Base-by-base conservation (phyloP, 192 early-diverging fungal species). In the Coemansia sp. region DNA sequence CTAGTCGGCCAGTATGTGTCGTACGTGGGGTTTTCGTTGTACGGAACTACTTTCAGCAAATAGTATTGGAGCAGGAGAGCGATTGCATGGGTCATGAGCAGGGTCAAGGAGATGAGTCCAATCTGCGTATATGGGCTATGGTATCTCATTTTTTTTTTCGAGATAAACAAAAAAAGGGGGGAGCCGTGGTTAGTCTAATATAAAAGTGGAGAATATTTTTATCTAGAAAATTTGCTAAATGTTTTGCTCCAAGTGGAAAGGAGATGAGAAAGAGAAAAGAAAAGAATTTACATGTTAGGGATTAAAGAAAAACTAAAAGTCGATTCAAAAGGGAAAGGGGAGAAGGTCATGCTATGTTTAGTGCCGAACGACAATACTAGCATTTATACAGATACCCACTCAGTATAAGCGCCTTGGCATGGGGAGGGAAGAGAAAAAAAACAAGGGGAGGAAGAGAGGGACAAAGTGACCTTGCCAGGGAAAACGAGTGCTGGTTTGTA, bases 1-100 rank as follows among this genome's bases (percentile, higher is more conserved):
- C 70, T 72, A 7, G 75, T 77, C 3, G 70, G 70, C 55, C 62
- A 52, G 43, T 71, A 71, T 17, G 61, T 62, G 53, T 77, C 75
- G 58, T 61, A 76, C 0, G 65, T 59, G 4, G 63, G 52, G 63
- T 77, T 71, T 11, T 68, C 58, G 59, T 71, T 70, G 17, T 62
- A 54, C 13, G 75, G 69, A 3, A 46, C 23, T 15, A 19, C 25
- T 9, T 68, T 57, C 43, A 72, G 54, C 34, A 72, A 34, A 36
- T 57, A 72, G 48, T 64, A 68, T 53, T 64, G 46, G 0, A 77
- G 59, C 20, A 77, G 60, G 2, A 69, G 58, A 1, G 65, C 58
- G 4, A 72, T 46, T 14, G 32, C 57, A 15, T 66, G 68, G 10
- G 75, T 72, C 53, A 77, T 25, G 22, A 77, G 25, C 23, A 77